phyloP scores from a whole-genome alignment of 805 yeast genomes.

The Candida montana region DNA sequence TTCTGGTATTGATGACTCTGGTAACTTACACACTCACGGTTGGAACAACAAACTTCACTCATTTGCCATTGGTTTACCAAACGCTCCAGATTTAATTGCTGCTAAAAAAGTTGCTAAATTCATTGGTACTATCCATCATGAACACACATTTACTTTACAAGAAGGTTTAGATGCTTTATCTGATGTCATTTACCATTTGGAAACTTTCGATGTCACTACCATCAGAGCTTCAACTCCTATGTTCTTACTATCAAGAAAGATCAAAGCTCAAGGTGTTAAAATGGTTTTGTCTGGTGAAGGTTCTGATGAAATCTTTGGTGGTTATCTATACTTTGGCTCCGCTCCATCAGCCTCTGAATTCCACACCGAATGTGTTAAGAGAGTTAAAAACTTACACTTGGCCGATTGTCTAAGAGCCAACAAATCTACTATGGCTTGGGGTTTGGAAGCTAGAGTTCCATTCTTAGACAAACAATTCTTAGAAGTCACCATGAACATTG shows the following conservation, averaged over 20 bases:
- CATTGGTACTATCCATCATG: constrained; percentile 95
- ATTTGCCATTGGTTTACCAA: constrained; percentile 94
- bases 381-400: constrained; percentile 95
- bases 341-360: constrained; percentile 93
- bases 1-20: constrained; percentile 89
- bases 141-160: constrained; percentile 93
- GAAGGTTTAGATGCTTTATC: constrained; percentile 95
- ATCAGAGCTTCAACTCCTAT: constrained; percentile 99
- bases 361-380: constrained; percentile 91
- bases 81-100: constrained; percentile 96
- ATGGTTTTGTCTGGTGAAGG: constrained; percentile 99
- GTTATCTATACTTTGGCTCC: constrained; percentile 93
- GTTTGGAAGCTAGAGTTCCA: constrained; percentile 98
- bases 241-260: constrained; percentile 93
- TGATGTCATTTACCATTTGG: constrained; percentile 93
- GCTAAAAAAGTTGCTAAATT: constrained; percentile 95
- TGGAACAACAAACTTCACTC: constrained; percentile 86
- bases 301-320: constrained; percentile 98
- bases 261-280: constrained; percentile 99
- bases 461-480: constrained; percentile 93
- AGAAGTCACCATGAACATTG: constrained; percentile 89
- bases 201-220: constrained; percentile 97
- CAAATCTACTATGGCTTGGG: constrained; percentile 99
- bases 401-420: constrained; percentile 98
- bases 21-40: constrained; percentile 72